Conservation (phyloP, 805 yeast genomes). For the Myxozyma kluyveri region DNA sequence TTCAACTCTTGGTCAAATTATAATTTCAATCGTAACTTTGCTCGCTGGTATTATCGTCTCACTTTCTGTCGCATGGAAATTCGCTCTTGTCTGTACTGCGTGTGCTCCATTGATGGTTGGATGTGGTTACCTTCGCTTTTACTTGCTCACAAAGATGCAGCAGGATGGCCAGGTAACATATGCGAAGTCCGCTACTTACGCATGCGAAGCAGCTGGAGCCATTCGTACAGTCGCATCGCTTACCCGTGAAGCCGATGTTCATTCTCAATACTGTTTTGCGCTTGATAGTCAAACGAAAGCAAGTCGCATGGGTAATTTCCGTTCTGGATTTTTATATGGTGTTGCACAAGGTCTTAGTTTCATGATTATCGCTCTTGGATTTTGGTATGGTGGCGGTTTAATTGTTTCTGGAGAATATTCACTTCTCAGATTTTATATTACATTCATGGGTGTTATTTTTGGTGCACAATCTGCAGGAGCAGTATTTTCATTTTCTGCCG, state of each 20-base stretch:
- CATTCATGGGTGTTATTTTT: constrained; percentile 41
- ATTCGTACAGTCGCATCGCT: constrained; percentile 45
- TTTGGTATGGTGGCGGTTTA: constrained; percentile 45
- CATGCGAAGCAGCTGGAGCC: constrained; percentile 42
- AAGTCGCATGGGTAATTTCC: constrained; percentile 2
- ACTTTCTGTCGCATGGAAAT: constrained; percentile 42
- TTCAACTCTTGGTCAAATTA: constrained; percentile 33
- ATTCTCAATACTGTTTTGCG: constrained; percentile 32
- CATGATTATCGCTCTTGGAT: constrained; percentile 43
- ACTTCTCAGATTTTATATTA: constrained; percentile 40
- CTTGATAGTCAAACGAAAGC: constrained; percentile 14
- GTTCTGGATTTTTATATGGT: constrained; percentile 18
- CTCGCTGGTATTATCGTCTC: constrained; percentile 41
- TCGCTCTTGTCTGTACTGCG: constrained; percentile 44
- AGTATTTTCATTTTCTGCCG: constrained; percentile 44
- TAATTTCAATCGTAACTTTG: constrained; percentile 37
- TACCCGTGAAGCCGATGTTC: constrained; percentile 44
- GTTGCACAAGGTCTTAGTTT: constrained; percentile 31
- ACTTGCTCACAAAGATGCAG: constrained; percentile 37
- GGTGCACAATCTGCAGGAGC: constrained; percentile 47
- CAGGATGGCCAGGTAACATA: constrained; percentile 17
- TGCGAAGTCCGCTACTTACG: constrained; percentile 42
- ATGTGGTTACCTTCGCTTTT: constrained; percentile 42
- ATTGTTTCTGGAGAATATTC: constrained; percentile 36
- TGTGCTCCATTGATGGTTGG: constrained; percentile 39